phyloP scores from a whole-genome alignment of 768 basidiomycete species.

The Pleurotus salmoneostramineus region DNA sequence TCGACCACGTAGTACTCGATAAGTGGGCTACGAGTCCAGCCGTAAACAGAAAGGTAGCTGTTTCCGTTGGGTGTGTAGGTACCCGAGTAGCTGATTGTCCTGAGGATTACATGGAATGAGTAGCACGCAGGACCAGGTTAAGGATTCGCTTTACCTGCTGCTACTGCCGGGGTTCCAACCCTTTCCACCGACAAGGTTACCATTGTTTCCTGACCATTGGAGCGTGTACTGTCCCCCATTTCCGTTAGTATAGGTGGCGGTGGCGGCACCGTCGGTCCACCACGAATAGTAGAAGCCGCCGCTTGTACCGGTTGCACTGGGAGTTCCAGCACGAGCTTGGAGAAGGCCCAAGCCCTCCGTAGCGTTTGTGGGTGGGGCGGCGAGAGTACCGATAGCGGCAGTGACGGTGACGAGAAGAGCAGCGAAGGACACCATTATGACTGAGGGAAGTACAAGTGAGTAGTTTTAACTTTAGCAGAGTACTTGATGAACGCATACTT shows the following conservation, averaged over 20 bases:
- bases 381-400: conserved; percentile 15
- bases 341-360: conserved; percentile 11
- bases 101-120: conserved; percentile 10
- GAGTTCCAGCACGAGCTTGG: conserved; percentile 16
- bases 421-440: conserved; percentile 9
- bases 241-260: conserved; percentile 28
- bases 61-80: conserved; percentile 34
- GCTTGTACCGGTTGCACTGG: conserved; percentile 24
- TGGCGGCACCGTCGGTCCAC: conserved; percentile 27
- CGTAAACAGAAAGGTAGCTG: conserved; percentile 40
- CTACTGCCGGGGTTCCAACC: conserved; percentile 6
- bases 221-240: conserved; percentile 25
- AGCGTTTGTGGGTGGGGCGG: conserved; percentile 15
- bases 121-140: neutral
- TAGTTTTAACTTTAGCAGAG: neutral
- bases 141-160: neutral
- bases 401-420: conserved; percentile 14
- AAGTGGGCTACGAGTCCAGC: conserved; percentile 42
- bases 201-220: conserved; percentile 24
- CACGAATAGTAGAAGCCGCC: conserved; percentile 33
- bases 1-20: conserved; percentile 47
- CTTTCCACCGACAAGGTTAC: conserved; percentile 35
- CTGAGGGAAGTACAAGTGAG: neutral
- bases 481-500: neutral
- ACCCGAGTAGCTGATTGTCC: conserved; percentile 32